Conservation (phyloP, 768 basidiomycete genomes). For the Lactifluus hygrophoroides region DNA sequence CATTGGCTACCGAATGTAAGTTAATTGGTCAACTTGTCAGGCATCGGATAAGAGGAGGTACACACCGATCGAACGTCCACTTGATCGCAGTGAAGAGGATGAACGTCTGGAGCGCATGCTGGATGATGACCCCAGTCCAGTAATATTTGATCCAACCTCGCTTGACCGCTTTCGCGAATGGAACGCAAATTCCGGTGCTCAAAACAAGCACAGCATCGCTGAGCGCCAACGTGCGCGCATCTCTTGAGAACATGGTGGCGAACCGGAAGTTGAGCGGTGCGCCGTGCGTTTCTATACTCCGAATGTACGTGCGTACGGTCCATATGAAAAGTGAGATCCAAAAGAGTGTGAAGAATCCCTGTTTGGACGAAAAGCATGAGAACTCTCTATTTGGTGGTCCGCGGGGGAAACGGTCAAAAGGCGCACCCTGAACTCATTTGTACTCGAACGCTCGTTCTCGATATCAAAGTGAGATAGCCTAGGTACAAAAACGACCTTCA, state of each 20-base stretch:
- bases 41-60: not conserved
- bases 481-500: constrained; percentile 80
- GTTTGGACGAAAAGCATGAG: not conserved
- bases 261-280: constrained; percentile 72
- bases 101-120: constrained; percentile 70
- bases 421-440: constrained; percentile 76
- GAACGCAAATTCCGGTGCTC: constrained; percentile 69
- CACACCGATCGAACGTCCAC: constrained; percentile 83
- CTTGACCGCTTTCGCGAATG: constrained; percentile 69
- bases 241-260: constrained; percentile 78
- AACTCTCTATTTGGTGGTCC: not conserved
- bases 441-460: constrained; percentile 57
- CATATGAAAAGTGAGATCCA: constrained; percentile 87
- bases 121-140: constrained; percentile 65
- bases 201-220: constrained; percentile 77
- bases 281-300: constrained; percentile 69
- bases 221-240: constrained; percentile 73
- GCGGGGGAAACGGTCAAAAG: no score
- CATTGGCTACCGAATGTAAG: constrained; percentile 63
- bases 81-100: constrained; percentile 67
- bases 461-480: constrained; percentile 82
- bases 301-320: constrained; percentile 67
- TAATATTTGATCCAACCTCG: constrained; percentile 78
- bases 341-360: constrained; percentile 95
- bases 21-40: not conserved